Evolutionary conservation across 2,329 filamentous ascomycete genomes (phyloP), one percentile per base, ranked within the genome.

Genomic region (Monosporascus cannonballus): DNA sequence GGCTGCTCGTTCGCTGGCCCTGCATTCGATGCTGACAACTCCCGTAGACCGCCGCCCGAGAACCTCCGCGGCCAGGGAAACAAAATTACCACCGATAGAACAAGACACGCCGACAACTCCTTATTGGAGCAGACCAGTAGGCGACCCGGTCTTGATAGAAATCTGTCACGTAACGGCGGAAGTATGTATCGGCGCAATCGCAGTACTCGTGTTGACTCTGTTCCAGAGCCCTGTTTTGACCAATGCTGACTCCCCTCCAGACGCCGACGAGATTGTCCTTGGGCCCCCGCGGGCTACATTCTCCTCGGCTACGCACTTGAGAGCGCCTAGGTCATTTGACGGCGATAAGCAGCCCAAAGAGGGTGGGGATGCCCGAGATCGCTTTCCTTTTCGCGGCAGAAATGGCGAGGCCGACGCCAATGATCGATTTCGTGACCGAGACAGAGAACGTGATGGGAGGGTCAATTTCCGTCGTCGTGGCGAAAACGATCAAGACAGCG

Each of bases 251-350:
- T 59, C 53, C 58, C 49, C 59, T 58, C 56, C 63, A 87, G 84
- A 82, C 67, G 74, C 81, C 63, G 92, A 96, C 62, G 90, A 95
- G 58, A 87, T 95, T 53, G 80, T 94, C 54, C 86, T 96, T 53
- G 91, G 89, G 15, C 91, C 91, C 20, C 89, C 91, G 2, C 89
- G 89, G 69, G 89, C 84, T 47, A 83, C 84, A 45, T 96, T 96
- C 69, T 83, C 89, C 50, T 95, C 91, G 1, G 81, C 86, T 22
- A 89, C 87, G 54, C 75, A 81, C 34, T 70, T 76, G 50, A 78
- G 82, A 56, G 67, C 64, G 24, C 68, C 71, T 50, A 75, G 77
- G 54, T 71, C 72, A 15, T 71, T 76, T 48, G 80, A 83, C 48
- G 73, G 72, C 27, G 79, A 85, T 27, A 84, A 81, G 59, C 65